Base-by-base conservation (phyloP, 2,329 filamentous ascomycete genomes). In the Nothophoma quercina region DNA sequence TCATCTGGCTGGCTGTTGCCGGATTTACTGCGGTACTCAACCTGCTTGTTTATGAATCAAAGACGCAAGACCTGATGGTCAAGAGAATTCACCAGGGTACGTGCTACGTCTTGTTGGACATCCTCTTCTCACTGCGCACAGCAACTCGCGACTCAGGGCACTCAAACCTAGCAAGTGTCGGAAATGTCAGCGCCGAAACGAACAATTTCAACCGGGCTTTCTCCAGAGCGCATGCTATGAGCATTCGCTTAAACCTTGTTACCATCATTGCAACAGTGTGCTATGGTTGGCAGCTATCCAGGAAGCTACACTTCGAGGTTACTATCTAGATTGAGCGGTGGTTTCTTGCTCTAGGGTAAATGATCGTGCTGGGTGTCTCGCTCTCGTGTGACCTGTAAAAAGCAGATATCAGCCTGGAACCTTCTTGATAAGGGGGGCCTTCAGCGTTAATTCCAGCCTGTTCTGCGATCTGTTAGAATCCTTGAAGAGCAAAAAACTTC, bases 181-280 rank as follows among this genome's bases (percentile, higher is more conserved):
- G 22, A 1, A 30, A n/a, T 0, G 39, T 49, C 1, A 64, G 56
- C 29, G 55, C 55, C 2, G 60, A 65, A 15, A 67, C 63, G 56
- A 43, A 60, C 30, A 32, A 38, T 2, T 36, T 74, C 1, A 75
- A 76, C 43, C 65, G 67, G 7, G 59, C 44, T 0, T 78, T 78
- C 47, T 67, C 69, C 1, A 55, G 60, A 9, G 69, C 69, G 18
- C 75, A 79, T 62, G 75, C 75, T 7, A 76, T 77, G 72, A 71
- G 68, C 9, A 78, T 78, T 23, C 76, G 78, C 67, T 25, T 78
- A 18, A 78, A 79, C 53, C 60, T 76, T 2, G 63, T 78, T 16
- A 65, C 74, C 0, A 63, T 78, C 41, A 54, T 56, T 10, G 65
- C 62, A 38, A 72, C 66, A 4, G 12, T 70, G 2, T 69, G 55